A percentile compares a stretch with the other conserved stretches of the same genome.
These are phyloP conservation scores for Diplotaxis tenuifolia DNA, from an alignment of 345 rosid genomes.

Conservation along the genomic window DNA sequence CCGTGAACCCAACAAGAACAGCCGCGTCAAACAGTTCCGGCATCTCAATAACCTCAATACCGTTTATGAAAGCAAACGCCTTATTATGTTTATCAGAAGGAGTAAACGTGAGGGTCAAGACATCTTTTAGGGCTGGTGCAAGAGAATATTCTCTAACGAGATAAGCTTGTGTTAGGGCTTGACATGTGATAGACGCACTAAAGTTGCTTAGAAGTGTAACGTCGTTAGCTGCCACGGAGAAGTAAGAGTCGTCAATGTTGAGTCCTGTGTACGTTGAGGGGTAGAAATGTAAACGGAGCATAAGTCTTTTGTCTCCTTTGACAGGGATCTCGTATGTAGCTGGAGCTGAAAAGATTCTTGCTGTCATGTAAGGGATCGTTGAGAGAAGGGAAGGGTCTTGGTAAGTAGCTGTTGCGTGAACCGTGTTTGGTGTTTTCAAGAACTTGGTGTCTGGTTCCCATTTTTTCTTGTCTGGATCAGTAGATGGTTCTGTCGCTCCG, in stretches of 20 bases:
- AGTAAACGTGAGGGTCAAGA: constrained; percentile 47
- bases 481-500: constrained; percentile 47
- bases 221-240: constrained; percentile 50
- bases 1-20: constrained; percentile 50
- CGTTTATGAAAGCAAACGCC: constrained; percentile 66
- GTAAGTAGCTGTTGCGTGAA: constrained; percentile 42
- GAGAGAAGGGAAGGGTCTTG: constrained; percentile 74
- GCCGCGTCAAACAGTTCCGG: constrained; percentile 58
- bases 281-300: constrained; percentile 61
- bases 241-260: constrained; percentile 50
- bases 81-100: constrained; percentile 47
- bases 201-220: constrained; percentile 64
- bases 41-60: constrained; percentile 58
- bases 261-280: constrained; percentile 55
- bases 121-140: constrained; percentile 39
- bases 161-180: constrained; percentile 66
- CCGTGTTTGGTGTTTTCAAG: constrained; percentile 38
- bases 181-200: constrained; percentile 65
- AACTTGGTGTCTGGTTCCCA: constrained; percentile 63
- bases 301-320: constrained; percentile 39
- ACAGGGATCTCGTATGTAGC: constrained; percentile 53
- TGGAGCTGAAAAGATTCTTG: constrained; percentile 58
- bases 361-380: constrained; percentile 64
- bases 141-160: constrained; percentile 63
- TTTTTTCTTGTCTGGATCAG: constrained; percentile 57